Conservation (phyloP, 169 alveolate genomes). For the Plasmodium chabaudi region DNA sequence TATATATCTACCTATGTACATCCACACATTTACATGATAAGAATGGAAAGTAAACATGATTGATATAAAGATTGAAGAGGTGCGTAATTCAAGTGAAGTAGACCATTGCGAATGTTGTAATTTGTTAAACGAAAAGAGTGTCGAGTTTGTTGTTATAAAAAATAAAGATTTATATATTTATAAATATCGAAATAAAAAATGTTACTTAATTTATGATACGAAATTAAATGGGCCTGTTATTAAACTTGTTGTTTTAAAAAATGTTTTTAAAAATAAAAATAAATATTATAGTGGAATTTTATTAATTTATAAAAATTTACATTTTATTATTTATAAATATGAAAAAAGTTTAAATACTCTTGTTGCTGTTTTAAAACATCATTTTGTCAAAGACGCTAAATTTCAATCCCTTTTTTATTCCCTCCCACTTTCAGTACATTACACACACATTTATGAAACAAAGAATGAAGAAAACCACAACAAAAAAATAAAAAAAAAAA, state of each 20-base stretch:
- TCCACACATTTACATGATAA: no score
- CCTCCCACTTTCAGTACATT: slow-evolving; percentile 8
- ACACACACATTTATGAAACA: slow-evolving; percentile 21
- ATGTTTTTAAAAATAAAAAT: slow-evolving; percentile 16
- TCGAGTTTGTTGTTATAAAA: slow-evolving; percentile 27
- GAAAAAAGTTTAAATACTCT: slow-evolving; percentile 11
- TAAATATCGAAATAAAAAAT: slow-evolving; percentile 3
- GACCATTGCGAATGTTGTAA: slow-evolving; percentile 50
- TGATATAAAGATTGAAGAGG: slow-evolving; percentile 11
- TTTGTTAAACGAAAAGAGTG: slow-evolving; percentile 29
- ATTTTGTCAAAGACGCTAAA: slow-evolving; percentile 10
- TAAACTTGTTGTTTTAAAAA: slow-evolving; percentile 19
- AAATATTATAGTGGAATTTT: slow-evolving; percentile 28
- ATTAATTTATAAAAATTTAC: slow-evolving; percentile 34
- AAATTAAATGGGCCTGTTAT: slow-evolving; percentile 45
- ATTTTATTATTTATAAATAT: slow-evolving; percentile 42
- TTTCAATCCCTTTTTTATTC: slow-evolving; percentile 27
- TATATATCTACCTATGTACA: no score
- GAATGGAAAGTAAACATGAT: slow-evolving; percentile 10
- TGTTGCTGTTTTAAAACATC: slow-evolving; percentile 34
- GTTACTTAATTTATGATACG: slow-evolving; percentile 25
- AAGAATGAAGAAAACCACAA: neutral
- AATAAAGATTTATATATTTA: slow-evolving; percentile 57
- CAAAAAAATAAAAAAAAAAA: neutral
- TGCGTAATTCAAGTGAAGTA: slow-evolving; percentile 36